Base-by-base conservation (phyloP, 306 rosid species). In the Ormosia emarginata region DNA sequence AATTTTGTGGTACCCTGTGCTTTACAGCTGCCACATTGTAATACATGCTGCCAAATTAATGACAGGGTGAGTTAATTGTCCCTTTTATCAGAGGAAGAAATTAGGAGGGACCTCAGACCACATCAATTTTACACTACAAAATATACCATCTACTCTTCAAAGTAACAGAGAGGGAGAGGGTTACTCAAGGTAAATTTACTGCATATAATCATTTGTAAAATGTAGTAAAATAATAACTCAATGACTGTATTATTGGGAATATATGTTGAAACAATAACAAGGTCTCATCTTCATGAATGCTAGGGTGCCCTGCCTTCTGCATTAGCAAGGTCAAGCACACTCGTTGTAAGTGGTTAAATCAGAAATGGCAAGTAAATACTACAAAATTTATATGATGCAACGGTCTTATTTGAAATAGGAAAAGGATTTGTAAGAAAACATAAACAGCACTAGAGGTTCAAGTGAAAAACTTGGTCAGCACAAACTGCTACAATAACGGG, bases 401-500 rank as follows among this genome's bases (percentile, higher is more conserved):
- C 67, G 62, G 12, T 49, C 74, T 80, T 76, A 67, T 72, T 50
- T 34, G 67, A 83, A 75, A 80, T 46, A 71, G 75, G 24, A 57
- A 74, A 85, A 68, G 4, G 80, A 76, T 41, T 57, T 63, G 37
- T 53, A 58, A 83, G 74, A 53, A 13, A 66, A 52, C 13, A 71
- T 18, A 75, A 58, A 71, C 80, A 47, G n/a, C 5, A 8, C 76
- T 86, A 89, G 58, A 88, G 71, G 37, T 93, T 87, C 47, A 65
- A 30, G 5, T 71, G 85, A 53, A 87, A 78, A 59, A 63, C 14
- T 62, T 67, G 89, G 79, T 85, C 88, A 13, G 85, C 63, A 56
- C 75, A 80, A 67, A 78, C 29, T 44, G 92, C 84, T 34, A 93
- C 86, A 15, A 95, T 79, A 71, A 89, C 36, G 2, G 96, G 99